phyloP scores from a whole-genome alignment of 2,329 filamentous ascomycete genomes.

The Sclerotinia glacialis region DNA sequence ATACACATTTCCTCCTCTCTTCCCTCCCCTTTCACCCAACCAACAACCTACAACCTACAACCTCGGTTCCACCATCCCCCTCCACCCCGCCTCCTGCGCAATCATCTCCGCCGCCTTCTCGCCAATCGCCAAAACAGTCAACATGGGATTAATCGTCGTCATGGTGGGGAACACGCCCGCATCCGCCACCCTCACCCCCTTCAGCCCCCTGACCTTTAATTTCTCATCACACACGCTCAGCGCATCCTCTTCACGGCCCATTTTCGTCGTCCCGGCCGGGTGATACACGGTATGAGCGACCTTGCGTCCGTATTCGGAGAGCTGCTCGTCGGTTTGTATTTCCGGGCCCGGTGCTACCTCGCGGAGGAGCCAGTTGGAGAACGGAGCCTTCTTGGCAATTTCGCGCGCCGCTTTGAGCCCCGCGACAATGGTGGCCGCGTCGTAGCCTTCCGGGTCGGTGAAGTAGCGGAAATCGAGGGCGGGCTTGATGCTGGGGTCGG shows the following conservation, averaged over 20 bases:
- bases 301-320: constrained; percentile 76
- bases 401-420: constrained; percentile 40
- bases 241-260: constrained; percentile 71
- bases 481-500: constrained; percentile 44
- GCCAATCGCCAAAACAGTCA: constrained; percentile 80
- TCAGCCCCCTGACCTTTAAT: constrained; percentile 69
- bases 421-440: constrained; percentile 48
- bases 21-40: background rate
- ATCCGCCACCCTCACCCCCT: constrained; percentile 75
- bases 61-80: constrained; percentile 33
- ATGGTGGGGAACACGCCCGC: constrained; percentile 87
- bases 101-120: constrained; percentile 85
- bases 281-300: constrained; percentile 90
- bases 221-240: constrained; percentile 77
- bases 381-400: constrained; percentile 41
- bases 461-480: constrained; percentile 57
- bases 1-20: background rate
- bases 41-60: constrained; percentile 27
- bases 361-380: constrained; percentile 44
- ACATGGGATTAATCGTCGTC: constrained; percentile 84
- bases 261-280: constrained; percentile 84
- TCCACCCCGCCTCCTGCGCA: constrained; percentile 68
- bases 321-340: constrained; percentile 69
- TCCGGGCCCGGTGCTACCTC: constrained; percentile 43
- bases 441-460: constrained; percentile 54